A percentile compares a stretch with the other conserved stretches of the same genome.
Conservation (phyloP, 2,329 filamentous ascomycete species). For the Colletotrichum tropicicola region DNA sequence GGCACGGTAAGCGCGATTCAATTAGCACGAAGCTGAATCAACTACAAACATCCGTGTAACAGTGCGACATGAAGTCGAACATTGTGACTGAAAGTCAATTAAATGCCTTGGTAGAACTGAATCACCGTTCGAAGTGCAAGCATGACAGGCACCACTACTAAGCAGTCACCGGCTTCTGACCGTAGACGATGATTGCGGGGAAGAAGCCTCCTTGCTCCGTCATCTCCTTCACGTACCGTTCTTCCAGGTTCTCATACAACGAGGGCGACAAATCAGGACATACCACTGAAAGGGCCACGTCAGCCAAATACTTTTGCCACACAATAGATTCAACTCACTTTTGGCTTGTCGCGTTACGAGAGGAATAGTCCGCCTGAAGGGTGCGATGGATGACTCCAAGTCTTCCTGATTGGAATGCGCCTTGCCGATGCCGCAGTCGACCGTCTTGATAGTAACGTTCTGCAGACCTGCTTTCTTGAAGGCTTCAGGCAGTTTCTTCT, state of each 20-base stretch:
- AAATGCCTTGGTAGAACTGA: not conserved
- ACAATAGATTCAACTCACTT: not conserved
- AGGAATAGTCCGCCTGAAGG: not conserved
- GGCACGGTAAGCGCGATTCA: too few species aligned
- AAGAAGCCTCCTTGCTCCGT: conserved; percentile 8
- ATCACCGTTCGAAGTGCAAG: not conserved
- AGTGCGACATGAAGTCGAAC: too few species aligned
- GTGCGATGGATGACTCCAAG: not conserved
- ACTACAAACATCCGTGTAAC: too few species aligned
- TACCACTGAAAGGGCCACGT: not conserved
- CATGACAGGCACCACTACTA: too few species aligned
- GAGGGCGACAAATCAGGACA: not conserved
- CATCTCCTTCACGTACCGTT: conserved; percentile 25
- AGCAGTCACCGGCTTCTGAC: not conserved
- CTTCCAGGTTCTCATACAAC: not conserved
- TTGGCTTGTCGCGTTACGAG: not conserved
- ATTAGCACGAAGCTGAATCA: too few species aligned
- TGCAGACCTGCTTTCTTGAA: conserved; percentile 18
- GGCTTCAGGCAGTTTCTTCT: not conserved
- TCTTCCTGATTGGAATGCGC: not conserved
- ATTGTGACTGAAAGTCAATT: too few species aligned
- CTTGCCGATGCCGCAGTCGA: conserved; percentile 10
- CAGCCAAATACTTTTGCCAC: not conserved
- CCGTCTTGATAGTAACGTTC: not conserved
- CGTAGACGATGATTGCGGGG: not conserved